Percentiles rank a stretch among this genome's conserved stretches.
Conservation (phyloP, 1,284 basidiomycete genomes). For the Agroathelia rolfsii region DNA sequence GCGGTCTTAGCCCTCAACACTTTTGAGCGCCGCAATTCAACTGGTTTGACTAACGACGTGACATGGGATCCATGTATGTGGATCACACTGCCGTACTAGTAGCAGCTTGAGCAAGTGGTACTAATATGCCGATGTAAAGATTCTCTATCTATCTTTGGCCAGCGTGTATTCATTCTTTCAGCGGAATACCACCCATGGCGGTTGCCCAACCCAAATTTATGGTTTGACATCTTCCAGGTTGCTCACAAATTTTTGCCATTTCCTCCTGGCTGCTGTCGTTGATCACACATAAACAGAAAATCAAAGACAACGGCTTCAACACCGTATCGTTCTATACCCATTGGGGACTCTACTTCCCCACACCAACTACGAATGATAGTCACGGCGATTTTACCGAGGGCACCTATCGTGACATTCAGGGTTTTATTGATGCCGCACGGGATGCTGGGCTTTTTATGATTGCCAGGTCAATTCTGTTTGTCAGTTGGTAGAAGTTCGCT, state of each 20-base stretch:
- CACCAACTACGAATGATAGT: slow-evolving; percentile 33
- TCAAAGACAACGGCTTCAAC: slow-evolving; percentile 50
- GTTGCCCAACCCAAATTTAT: slow-evolving; percentile 36
- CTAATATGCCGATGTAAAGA: no score
- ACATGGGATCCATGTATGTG: slow-evolving; percentile 46
- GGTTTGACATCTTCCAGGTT: slow-evolving; percentile 48
- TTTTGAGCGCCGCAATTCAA: slow-evolving; percentile 21
- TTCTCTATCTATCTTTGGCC: slow-evolving; percentile 38
- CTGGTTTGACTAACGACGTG: slow-evolving; percentile 36
- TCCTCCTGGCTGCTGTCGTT: no score
- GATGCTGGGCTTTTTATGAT: slow-evolving; percentile 46
- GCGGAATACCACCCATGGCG: slow-evolving; percentile 43
- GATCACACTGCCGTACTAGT: no score
- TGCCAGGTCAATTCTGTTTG: slow-evolving; percentile 24
- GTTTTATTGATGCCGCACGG: slow-evolving; percentile 40
- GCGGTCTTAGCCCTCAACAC: no score
- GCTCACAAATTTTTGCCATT: no score
- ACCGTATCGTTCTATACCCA: slow-evolving; percentile 43
- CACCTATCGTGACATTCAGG: slow-evolving; percentile 41
- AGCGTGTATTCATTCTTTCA: slow-evolving; percentile 39
- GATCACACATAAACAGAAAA: no score
- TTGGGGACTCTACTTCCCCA: slow-evolving; percentile 38
- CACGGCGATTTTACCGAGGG: slow-evolving; percentile 36
- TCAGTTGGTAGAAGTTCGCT: no score
- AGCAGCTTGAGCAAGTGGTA: no score